Base-by-base conservation (phyloP, 116 monocot species). In the Iris pallida region DNA sequence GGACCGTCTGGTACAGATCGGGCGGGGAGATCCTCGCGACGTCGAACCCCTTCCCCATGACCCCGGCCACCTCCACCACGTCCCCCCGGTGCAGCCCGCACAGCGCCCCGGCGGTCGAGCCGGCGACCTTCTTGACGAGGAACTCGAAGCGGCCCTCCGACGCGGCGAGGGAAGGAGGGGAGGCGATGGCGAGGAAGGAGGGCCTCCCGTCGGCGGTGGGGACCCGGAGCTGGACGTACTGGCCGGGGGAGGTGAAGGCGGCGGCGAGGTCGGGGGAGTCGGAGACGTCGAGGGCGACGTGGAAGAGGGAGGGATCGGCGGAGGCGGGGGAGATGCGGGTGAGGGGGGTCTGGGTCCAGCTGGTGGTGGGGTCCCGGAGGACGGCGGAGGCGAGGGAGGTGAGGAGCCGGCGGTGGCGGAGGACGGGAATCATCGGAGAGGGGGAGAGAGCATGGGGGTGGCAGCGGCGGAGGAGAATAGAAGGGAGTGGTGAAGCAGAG, bases 191-290 rank as follows among this genome's bases (percentile, higher is more conserved):
- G 13, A 93, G 82, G 76, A 87, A 93, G n/a, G 74, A 56, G 43
- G 93, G 85, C 65, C 85, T 93, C 17, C 60, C 60, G 5, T 44
- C 56, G 44, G 71, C 47, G 4, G 55, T 64, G 52, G 84, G 87
- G 48, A 89, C 41, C 57, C 92, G 87, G 61, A 97, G 63, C 64
- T 87, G 89, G 72, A 97, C 83, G 79, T 92, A 97, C 85, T 92
- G 97, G 1, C 97, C 92, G 49, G 97, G 75, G 41, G 48, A 55
- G 17, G 83, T 73, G 85, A 87, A 75, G 71, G 75, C 19, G 13
- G 57, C 61, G 40, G 85, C 79, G 64, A 92, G 81, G 71, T 82
- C 85, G 18, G 85, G 76, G 68, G 73, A 42, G 71, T 83, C 85
- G 72, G 95, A 95, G 60, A 85, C 81, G 78, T 88, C 88, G 53